Evolutionary conservation across 1,284 basidiomycete genomes (phyloP), one percentile per base, ranked within the genome.

Genomic region (Sporisorium iseilematis-ciliati): DNA sequence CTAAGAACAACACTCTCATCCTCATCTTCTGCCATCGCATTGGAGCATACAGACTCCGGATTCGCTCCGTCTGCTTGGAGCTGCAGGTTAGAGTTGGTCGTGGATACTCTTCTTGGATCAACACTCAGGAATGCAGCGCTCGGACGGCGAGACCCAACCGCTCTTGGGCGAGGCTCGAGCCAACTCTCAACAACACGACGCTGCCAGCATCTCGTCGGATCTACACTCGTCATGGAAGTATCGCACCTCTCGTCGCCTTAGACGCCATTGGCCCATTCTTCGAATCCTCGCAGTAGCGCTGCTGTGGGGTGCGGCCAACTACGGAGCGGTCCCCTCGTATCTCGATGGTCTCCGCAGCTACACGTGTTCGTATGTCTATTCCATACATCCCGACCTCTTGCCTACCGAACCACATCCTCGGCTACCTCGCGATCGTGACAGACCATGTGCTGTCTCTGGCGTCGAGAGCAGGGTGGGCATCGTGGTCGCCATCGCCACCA

Each of bases 391-490:
- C 4, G 31, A 49, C 4, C 31, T 75, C 29, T 53, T 71, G 5
- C 73, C 73, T 4, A 45, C 53, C 0, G 16, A 59, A 2, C 73
- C 73, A 8, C 60, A 65, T 56, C 56, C 65, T 3, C 57, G 33
- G 21, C 54, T 75, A 0, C 73, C 73, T 5, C 61, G 49, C 42
- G 73, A 75, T 45, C 60, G 61, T 3, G 65, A 75, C 42, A 55
- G 68, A 31, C 73, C 73, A 18, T 75, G 73, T 33, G 73, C 68
- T 41, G 68, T 75, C 26, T 51, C 64, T 8, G 73, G 73, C 21
- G 73, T 75, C 14, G 73, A 75, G 40, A 68, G 68, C 57, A 63
- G 65, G 42, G 67, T 75, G 2, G 73, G 73, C 11, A 49, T 75
- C 33, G 55, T 71, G 12, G 68, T 67, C n/a, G 73, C 73, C n/a